Conservation (phyloP, 2,329 filamentous ascomycete species). For the Tolypocladium tundrense region DNA sequence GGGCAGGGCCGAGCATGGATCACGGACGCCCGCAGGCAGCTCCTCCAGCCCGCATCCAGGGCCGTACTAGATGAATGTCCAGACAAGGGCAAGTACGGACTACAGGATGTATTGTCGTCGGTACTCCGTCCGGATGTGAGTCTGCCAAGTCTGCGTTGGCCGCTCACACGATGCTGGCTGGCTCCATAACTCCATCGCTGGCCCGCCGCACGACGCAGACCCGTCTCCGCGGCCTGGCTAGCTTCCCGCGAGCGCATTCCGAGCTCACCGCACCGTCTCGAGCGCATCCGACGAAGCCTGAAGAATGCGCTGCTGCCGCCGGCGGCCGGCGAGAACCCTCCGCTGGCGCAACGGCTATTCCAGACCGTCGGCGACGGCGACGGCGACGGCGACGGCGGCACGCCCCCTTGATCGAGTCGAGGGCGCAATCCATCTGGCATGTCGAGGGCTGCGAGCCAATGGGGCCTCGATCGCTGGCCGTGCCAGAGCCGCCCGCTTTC, state of each 20-base stretch:
- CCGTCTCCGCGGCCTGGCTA: not conserved
- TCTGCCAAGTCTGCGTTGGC: not conserved
- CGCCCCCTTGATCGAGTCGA: not conserved
- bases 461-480: conserved; percentile 4
- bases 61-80: not conserved
- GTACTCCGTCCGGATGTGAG: not conserved
- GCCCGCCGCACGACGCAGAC: not conserved
- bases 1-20: not conserved
- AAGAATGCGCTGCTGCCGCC: not conserved
- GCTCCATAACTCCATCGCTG: not conserved
- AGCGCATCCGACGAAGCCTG: not conserved
- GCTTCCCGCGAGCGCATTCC: conserved; percentile 3
- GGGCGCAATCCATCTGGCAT: not conserved
- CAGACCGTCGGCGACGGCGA: not conserved
- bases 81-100: not conserved
- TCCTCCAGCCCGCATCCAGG: not conserved
- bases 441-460: conserved; percentile 7
- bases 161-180: not conserved
- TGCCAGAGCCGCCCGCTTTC: conserved; percentile 6
- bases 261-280: conserved; percentile 5
- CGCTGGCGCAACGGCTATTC: not conserved
- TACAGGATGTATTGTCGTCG: not conserved
- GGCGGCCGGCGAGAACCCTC: not conserved
- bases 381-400: not conserved
- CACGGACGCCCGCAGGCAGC: not conserved